phyloP scores from a whole-genome alignment of 1,139 yeast genomes.

The Pichia terricola region DNA sequence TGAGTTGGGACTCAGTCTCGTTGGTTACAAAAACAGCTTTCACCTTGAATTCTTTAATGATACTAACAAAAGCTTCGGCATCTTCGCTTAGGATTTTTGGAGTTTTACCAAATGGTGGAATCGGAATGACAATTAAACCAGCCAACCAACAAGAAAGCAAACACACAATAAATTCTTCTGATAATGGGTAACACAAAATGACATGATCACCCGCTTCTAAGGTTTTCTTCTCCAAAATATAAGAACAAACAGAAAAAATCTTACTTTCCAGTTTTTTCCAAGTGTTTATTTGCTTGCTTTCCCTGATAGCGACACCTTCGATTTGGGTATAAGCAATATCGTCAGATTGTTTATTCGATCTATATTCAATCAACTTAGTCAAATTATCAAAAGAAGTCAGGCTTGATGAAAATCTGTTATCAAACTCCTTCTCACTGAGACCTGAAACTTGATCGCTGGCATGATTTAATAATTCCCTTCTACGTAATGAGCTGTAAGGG shows the following conservation, averaged over 20 bases:
- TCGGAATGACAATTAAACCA: conserved; percentile 74
- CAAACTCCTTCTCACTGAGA: conserved; percentile 70
- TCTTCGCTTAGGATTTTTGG: conserved; percentile 61
- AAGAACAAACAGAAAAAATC: conserved; percentile 61
- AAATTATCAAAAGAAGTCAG: conserved; percentile 66
- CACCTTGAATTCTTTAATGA: conserved; percentile 62
- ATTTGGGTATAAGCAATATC: conserved; percentile 72
- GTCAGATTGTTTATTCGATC: conserved; percentile 69
- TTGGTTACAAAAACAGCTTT: conserved; percentile 67
- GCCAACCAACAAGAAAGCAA: conserved; percentile 78
- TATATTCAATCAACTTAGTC: conserved; percentile 66
- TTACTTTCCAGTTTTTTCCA: conserved; percentile 82
- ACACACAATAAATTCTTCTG: conserved; percentile 80
- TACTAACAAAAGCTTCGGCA: conserved; percentile 54
- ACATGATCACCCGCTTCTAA: conserved; percentile 63
- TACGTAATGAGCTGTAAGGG: conserved; percentile 49
- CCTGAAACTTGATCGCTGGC: conserved; percentile 61
- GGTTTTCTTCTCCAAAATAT: conserved; percentile 42
- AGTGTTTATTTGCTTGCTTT: conserved; percentile 27
- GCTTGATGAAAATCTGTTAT: conserved; percentile 67
- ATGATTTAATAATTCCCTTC: conserved; percentile 41
- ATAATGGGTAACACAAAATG: conserved; percentile 73
- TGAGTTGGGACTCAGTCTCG: conserved; percentile 64
- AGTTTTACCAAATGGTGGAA: conserved; percentile 70
- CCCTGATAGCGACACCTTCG: conserved; percentile 39